Base-by-base conservation (phyloP, 139 green algal species). In the Spirogloea muscicola region DNA sequence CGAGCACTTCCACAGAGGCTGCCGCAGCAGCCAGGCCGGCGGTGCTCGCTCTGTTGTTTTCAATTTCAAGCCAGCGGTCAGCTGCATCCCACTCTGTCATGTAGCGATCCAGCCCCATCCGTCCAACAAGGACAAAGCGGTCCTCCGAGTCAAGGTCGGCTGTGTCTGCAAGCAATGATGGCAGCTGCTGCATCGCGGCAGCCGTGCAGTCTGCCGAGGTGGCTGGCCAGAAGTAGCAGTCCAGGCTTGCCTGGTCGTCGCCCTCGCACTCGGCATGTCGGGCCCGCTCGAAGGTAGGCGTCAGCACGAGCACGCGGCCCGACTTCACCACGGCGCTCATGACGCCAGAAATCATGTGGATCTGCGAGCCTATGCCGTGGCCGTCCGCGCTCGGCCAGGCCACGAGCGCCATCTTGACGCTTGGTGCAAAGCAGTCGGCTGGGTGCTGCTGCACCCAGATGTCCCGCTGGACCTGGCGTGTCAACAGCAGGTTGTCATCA, bases 371-470 rank as follows among this genome's bases (percentile, higher is more conserved):
- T n/a, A n/a, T n/a, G n/a, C n/a, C n/a, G n/a, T n/a, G n/a, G n/a
- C n/a, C n/a, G n/a, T n/a, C n/a, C n/a, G n/a, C n/a, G n/a, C n/a
- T n/a, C n/a, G n/a, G n/a, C n/a, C n/a, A n/a, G n/a, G n/a, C n/a
- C n/a, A n/a, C n/a, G n/a, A n/a, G n/a, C n/a, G n/a, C n/a, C n/a
- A n/a, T n/a, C n/a, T n/a, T n/a, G n/a, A n/a, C n/a, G n/a, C n/a
- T n/a, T n/a, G n/a, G n/a, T n/a, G n/a, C n/a, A n/a, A n/a, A n/a
- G n/a, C n/a, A n/a, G n/a, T n/a, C n/a, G n/a, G n/a, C n/a, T n/a
- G n/a, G n/a, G n/a, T n/a, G 21, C 58, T 66, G 58, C 33, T 66
- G 58, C 58, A 66, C 21, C 58, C 58, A 66, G 31, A 66, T 39
- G 58, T 66, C 58, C 21, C 58, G 58, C 33, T 66, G 58, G 2